Conservation (phyloP, 1,284 basidiomycete genomes). For the Rhodotorula sp. region DNA sequence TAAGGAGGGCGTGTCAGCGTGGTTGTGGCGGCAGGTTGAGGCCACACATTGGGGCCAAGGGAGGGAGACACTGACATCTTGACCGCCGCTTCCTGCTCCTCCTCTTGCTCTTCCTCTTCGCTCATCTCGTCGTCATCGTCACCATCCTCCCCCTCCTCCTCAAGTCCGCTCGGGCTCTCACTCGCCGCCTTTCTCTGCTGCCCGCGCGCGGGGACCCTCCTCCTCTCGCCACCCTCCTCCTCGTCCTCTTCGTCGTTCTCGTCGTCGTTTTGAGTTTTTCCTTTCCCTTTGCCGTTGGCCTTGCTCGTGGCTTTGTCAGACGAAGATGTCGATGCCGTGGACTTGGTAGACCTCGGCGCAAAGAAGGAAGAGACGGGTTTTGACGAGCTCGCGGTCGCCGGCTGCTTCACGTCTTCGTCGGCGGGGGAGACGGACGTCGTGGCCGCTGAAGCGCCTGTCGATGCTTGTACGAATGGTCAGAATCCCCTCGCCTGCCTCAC, state of each 20-base stretch:
- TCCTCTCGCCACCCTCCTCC: slow-evolving; percentile 39
- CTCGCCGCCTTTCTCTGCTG: slow-evolving; percentile 38
- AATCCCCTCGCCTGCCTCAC: slow-evolving; percentile 41
- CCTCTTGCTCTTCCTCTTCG: slow-evolving; percentile 47
- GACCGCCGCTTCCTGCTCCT: slow-evolving; percentile 48
- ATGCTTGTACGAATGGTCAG: too few species aligned
- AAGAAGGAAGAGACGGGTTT: slow-evolving; percentile 30
- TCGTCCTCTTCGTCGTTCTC: slow-evolving; percentile 41
- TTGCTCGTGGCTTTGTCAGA: background rate
- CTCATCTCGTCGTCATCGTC: slow-evolving; percentile 55
- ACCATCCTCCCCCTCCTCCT: slow-evolving; percentile 45
- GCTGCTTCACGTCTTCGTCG: too few species aligned
- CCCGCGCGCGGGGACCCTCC: background rate
- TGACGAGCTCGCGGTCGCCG: background rate
- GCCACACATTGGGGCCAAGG: too few species aligned
- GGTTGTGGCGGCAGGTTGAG: too few species aligned
- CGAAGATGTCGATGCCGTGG: background rate
- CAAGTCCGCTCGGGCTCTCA: slow-evolving; percentile 33
- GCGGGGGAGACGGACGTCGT: slow-evolving; percentile 24
- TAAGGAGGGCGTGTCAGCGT: too few species aligned
- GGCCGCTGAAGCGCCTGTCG: background rate
- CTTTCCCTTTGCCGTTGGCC: slow-evolving; percentile 19
- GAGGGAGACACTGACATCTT: too few species aligned
- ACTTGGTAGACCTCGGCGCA: slow-evolving; percentile 18
- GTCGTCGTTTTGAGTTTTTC: slow-evolving; percentile 37